Base-by-base conservation (phyloP, 2,329 filamentous ascomycete genomes). In the Aspergillus quadricinctus region DNA sequence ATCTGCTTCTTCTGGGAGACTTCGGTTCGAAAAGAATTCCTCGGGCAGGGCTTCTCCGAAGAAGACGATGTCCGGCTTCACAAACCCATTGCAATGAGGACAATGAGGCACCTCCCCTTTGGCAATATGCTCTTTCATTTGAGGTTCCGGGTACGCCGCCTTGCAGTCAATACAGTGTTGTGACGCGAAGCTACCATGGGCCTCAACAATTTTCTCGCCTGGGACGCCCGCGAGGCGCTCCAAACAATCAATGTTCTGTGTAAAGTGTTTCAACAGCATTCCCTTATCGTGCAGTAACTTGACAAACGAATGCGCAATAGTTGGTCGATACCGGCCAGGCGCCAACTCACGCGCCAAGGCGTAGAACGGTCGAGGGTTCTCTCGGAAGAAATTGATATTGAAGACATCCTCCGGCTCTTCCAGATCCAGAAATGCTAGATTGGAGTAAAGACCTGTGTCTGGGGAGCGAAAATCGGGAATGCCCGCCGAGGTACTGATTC, bases 181-280 rank as follows among this genome's bases (percentile, higher is more conserved):
- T 0, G 83, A 85, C 23, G 93, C 93, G 71, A 97, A 99, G 71
- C 91, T 96, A 48, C 94, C 94, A 72, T 99, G 94, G 0, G 94
- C 94, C 75, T 97, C 93, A 31, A 99, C 81, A 50, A 99, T 92
- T 72, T 83, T 86, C 2, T 93, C 86, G 0, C 78, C 81, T 0
- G 92, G 89, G 0, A 99, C 86, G 27, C 94, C 94, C 11, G 93
- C 94, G 63, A 84, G 82, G 23, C 92, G 85, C 75, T 99, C 94
- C 11, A 99, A 81, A 67, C 92, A 96, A 76, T 99, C 94, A 64
- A 99, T 97, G 69, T 99, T 99, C 70, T 99, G 94, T 0, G 94
- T 97, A 73, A 97, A 99, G 53, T 94, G 83, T 79, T 92, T 94
- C 62, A 88, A 78, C 25, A 99, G 78, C 43, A 93, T 78, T 3